These are phyloP conservation scores for Microbotryum violaceum DNA, from an alignment of 1,284 basidiomycete genomes.

Conservation along the genomic window DNA sequence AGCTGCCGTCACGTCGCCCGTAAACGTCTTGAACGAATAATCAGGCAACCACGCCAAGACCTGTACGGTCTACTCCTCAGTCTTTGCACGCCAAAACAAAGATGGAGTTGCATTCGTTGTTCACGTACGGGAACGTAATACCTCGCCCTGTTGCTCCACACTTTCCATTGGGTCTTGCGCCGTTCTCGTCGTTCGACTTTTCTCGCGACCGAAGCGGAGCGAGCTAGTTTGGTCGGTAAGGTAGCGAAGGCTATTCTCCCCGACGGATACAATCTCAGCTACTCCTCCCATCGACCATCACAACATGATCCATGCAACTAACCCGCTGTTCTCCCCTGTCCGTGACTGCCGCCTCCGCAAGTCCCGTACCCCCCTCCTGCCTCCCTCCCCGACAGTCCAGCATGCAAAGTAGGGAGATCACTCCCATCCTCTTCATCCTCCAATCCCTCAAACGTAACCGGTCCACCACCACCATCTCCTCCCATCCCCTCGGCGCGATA, in stretches of 20 bases:
- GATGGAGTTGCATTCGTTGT: background rate
- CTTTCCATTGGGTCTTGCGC: conserved; percentile 11
- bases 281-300: background rate
- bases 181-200: conserved; percentile 8
- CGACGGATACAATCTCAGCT: background rate
- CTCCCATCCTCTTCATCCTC: no score
- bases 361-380: no score
- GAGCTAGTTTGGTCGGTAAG: conserved; percentile 13
- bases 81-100: background rate
- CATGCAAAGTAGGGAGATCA: no score
- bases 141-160: conserved; percentile 5
- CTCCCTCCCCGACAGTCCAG: no score
- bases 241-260: conserved; percentile 13
- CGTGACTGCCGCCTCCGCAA: background rate
- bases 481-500: no score
- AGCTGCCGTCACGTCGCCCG: conserved; percentile 74
- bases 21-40: conserved; percentile 67
- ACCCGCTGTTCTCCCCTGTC: conserved; percentile 1
- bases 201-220: conserved; percentile 8
- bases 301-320: background rate
- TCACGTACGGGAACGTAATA: conserved; percentile 34
- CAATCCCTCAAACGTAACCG: no score
- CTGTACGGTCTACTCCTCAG: background rate
- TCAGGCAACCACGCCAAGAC: conserved; percentile 63
- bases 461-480: no score